Base-by-base conservation (phyloP, 164 flowering plant genomes). In the Magnolia changhungtana region DNA sequence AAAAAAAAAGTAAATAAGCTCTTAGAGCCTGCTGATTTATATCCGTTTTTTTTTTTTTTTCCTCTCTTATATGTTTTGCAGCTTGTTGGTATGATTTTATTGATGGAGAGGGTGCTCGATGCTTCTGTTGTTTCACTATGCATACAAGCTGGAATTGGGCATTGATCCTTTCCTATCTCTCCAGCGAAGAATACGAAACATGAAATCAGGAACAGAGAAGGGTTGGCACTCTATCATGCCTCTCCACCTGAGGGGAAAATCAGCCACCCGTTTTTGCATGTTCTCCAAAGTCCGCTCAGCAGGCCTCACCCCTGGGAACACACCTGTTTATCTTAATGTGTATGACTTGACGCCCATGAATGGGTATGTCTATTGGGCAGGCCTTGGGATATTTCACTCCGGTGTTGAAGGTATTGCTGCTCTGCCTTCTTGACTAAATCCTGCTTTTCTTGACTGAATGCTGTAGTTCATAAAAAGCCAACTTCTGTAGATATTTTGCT, bases 271-370 rank as follows among this genome's bases (percentile, higher is more conserved):
- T 31, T 93, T 93, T 80, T 88, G 96, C 83, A 70, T 93, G 75
- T 89, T 96, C 82, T 83, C 95, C 2, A 89, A 92, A 83, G 85
- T 82, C 55, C 91, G 87, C 74, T 85, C 95, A 23, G 84, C 87
- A 52, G 78, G 82, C 76, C 76, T 76, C 76, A 87, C 84, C 80
- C 88, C 90, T 27, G 93, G 92, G 27, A 85, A 76, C 65, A 70
- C 94, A 50, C 98, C 97, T n/a, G 99, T 96, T 63, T 92, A 91
- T 86, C 97, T 96, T 69, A 96, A 96, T 81, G 97, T 96, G 14
- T 96, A 96, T 85, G 99, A 94, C 83, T 84, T 96, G 83, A 94
- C 99, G 45, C 93, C 98, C 31, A 88, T 94, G 89, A 96, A 96
- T 85, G 93, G 96, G 72, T 96, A 94, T 81, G 83, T 89, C 61